These are phyloP conservation scores for Incumbomyces lentus DNA, from an alignment of 2,329 filamentous ascomycete genomes.

Conservation along the genomic window DNA sequence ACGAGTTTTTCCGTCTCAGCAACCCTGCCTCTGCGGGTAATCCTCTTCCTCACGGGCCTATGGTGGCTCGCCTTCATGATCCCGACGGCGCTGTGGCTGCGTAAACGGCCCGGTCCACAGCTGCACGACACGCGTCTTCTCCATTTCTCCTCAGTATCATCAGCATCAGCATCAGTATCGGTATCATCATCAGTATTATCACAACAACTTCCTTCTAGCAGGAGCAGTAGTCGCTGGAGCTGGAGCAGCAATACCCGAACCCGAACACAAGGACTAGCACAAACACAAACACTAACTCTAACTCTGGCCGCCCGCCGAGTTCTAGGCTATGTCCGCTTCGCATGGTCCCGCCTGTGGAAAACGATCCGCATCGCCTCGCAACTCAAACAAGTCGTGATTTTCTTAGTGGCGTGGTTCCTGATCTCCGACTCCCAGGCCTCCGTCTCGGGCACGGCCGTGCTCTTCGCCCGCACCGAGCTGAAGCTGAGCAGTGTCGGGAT, in stretches of 20 bases:
- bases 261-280: too few relatives aligned
- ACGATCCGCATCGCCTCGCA: conserved; percentile 54
- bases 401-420: conserved; percentile 80
- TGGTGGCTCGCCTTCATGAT: conserved; percentile 89
- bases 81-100: conserved; percentile 69
- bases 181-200: too few relatives aligned
- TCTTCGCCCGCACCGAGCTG: conserved; percentile 83
- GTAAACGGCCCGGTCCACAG: conserved; percentile 72
- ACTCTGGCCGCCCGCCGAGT: neutral
- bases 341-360: conserved; percentile 35
- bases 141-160: too few relatives aligned
- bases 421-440: conserved; percentile 85
- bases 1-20: conserved; percentile 62
- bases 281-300: too few relatives aligned
- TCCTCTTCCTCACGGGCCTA: conserved; percentile 67
- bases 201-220: too few relatives aligned
- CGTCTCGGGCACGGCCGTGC: conserved; percentile 77
- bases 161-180: too few relatives aligned
- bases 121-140: conserved; percentile 14
- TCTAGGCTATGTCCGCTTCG: conserved; percentile 2
- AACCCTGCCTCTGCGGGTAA: conserved; percentile 68
- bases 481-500: conserved; percentile 73
- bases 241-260: too few relatives aligned
- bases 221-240: too few relatives aligned
- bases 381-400: conserved; percentile 66